Conservation (phyloP, 768 basidiomycete species). For the Boletus speciosus region DNA sequence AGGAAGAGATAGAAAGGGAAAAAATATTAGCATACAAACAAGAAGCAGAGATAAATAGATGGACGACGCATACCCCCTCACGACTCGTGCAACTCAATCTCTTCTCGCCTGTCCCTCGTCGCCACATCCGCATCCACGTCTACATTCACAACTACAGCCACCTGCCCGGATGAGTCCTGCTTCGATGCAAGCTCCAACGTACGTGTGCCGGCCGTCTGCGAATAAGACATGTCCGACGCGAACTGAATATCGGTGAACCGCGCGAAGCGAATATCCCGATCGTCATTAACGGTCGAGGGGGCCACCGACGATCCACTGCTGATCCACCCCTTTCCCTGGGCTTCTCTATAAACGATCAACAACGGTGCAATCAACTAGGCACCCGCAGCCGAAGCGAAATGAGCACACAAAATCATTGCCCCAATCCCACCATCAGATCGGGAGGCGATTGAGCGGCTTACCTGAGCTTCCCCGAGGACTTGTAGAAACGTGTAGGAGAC, state of each 20-base stretch:
- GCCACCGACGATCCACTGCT: constrained; percentile 11
- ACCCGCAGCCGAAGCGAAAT: background rate
- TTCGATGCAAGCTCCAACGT: constrained; percentile 10
- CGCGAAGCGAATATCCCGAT: constrained; percentile 9
- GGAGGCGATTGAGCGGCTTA: constrained; percentile 6
- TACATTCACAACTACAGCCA: constrained; percentile 35
- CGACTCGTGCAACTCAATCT: constrained; percentile 10
- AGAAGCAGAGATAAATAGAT: background rate
- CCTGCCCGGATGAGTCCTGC: background rate
- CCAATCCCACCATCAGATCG: background rate
- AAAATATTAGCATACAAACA: background rate
- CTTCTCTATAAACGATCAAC: constrained; percentile 39
- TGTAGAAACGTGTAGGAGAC: constrained; percentile 35
- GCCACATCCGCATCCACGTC: constrained; percentile 57
- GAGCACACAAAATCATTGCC: background rate
- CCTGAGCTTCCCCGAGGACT: constrained; percentile 34
- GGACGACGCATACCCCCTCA: background rate
- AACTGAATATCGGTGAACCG: constrained; percentile 26
- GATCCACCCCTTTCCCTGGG: constrained; percentile 36
- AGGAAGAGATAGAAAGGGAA: background rate
- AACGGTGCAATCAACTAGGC: constrained; percentile 36
- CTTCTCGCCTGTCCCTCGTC: constrained; percentile 44
- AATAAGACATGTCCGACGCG: constrained; percentile 9
- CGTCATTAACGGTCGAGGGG: background rate
- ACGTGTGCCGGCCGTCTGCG: background rate